Base-by-base conservation (phyloP, 345 rosid genomes). In the Ricinus communis region DNA sequence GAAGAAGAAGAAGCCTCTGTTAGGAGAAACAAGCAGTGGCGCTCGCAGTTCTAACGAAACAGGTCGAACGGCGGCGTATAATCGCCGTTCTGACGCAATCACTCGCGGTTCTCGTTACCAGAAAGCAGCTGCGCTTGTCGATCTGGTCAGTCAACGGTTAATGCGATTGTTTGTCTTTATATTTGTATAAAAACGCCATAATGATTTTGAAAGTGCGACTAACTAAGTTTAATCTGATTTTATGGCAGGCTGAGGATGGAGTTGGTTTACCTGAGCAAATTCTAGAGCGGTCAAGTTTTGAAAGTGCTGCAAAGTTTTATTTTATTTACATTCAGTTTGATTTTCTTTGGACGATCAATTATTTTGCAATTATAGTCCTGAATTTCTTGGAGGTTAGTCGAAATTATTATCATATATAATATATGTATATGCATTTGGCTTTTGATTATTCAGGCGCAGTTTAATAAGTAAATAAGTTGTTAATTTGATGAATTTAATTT, bases 91-190 rank as follows among this genome's bases (percentile, higher is more conserved):
- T 59, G 86, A 87, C 52, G 99, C 99, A 30, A 87, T 95, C 74
- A 70, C 97, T 4, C 76, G 77, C 61, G 99, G 98, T 73, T 85
- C 97, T 59, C 74, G 80, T 62, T 90, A 71, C 68, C 96, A 95
- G 81, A 87, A 85, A 70, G 99, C 98, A n/a, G 99, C 99, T 58
- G 98, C 99, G 4, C 91, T 95, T 57, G 97, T 92, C 76, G 99
- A 95, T 87, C 93, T 95, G 87, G 99, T 94, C 25, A 63, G 30
- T 43, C 45, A 2, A 21, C 6, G 59, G 0, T 41, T 62, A 11
- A 40, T 30, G 21, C 46, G 16, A 10, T 52, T 56, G 56, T 7
- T n/a, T 33, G 7, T 40, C 41, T 28, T 41, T 38, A 4, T 56
- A 18, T 2, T 0, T 28, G 15, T 22, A n/a, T n/a, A n/a, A n/a